Evolutionary conservation across 2,329 filamentous ascomycete genomes (phyloP).

Genomic region (Sporothrix dimorphospora): DNA sequence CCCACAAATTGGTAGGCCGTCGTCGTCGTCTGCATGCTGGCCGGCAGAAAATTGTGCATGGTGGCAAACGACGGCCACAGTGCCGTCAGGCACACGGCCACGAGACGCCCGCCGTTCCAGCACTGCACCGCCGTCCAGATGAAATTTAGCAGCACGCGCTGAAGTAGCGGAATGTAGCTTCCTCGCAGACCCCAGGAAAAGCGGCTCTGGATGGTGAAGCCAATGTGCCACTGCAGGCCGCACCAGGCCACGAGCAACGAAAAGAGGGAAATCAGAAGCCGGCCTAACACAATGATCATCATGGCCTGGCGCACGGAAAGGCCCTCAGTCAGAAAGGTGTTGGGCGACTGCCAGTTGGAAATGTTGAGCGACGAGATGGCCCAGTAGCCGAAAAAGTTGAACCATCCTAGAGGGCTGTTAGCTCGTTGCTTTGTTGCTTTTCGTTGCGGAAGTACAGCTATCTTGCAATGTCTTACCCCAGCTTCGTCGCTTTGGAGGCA

Average conservation of each 20-base stretch:
- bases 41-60: constrained; percentile 37
- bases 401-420: constrained; percentile 27
- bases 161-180: constrained; percentile 52
- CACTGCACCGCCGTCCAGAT: constrained; percentile 55
- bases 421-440: background rate
- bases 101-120: constrained; percentile 44
- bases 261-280: constrained; percentile 48
- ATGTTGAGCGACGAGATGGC: constrained; percentile 31
- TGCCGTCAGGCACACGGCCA: constrained; percentile 42
- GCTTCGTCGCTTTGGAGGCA: constrained; percentile 32
- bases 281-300: constrained; percentile 50
- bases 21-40: constrained; percentile 34
- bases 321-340: constrained; percentile 37
- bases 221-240: constrained; percentile 54
- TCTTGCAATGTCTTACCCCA: constrained; percentile 27
- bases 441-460: no score
- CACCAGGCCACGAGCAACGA: constrained; percentile 51
- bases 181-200: constrained; percentile 54
- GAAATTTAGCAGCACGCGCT: constrained; percentile 53
- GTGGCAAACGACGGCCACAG: constrained; percentile 38
- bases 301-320: constrained; percentile 53
- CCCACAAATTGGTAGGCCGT: constrained; percentile 44
- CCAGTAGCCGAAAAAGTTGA: constrained; percentile 32
- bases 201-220: constrained; percentile 54
- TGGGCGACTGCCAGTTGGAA: constrained; percentile 31